Percentiles rank a stretch among this genome's conserved stretches.
Conservation (phyloP, 176 grass and related monocot species). For the Juncus inflexus region DNA sequence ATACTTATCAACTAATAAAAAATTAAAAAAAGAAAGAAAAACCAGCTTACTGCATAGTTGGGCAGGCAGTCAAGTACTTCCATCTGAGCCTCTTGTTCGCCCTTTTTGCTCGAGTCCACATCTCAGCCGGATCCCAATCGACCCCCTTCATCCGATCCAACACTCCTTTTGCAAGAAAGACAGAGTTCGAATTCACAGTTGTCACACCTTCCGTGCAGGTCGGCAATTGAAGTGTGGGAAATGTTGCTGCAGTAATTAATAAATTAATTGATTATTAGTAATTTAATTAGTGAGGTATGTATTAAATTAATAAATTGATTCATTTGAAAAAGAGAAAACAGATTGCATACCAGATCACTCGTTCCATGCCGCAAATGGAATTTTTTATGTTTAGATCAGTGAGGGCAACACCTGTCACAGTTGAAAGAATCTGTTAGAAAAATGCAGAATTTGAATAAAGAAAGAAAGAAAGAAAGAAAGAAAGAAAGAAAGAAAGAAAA, state of each 20-base stretch:
- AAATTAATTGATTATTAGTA: too few species aligned
- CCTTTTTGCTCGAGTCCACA: constrained; percentile 51
- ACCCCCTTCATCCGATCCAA: constrained; percentile 39
- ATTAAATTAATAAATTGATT: background rate
- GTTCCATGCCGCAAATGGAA: background rate
- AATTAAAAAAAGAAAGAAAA: background rate
- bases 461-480: constrained; percentile 16
- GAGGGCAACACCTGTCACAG: constrained; percentile 37
- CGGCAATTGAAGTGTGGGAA: constrained; percentile 64
- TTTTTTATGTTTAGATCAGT: constrained; percentile 37
- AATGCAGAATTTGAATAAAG: background rate
- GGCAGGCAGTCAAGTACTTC: constrained; percentile 47
- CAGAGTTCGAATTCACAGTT: constrained; percentile 64
- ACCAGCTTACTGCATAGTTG: constrained; percentile 52
- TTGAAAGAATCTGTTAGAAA: background rate
- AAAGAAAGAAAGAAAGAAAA: too few species aligned
- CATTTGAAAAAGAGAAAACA: background rate
- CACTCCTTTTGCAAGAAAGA: constrained; percentile 60
- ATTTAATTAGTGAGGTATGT: too few species aligned
- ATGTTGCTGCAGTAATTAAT: constrained; percentile 46
- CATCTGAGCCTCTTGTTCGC: constrained; percentile 28
- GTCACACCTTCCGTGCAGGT: constrained; percentile 63
- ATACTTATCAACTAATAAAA: background rate
- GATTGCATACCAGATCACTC: too few species aligned
- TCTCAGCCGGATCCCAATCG: constrained; percentile 48